Percentiles rank a stretch among this genome's conserved stretches.
Evolutionary conservation across 306 rosid genomes (phyloP).

Genomic region (Castanospermum australe): DNA sequence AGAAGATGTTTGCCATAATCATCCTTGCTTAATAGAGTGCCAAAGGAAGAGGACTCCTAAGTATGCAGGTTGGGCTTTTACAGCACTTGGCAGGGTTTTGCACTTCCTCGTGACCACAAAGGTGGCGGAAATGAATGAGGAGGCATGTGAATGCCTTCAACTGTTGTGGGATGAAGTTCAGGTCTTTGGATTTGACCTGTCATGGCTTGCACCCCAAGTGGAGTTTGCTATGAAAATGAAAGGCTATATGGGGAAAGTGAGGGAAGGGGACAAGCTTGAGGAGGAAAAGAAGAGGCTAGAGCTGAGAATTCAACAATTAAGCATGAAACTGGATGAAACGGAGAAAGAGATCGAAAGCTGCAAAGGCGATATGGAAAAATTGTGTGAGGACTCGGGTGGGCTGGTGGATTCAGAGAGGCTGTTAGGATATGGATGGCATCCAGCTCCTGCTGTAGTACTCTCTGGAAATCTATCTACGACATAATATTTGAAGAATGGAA

Average conservation of each 20-base stretch:
- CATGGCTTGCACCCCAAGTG: slow-evolving; percentile 31
- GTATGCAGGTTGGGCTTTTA: slow-evolving; percentile 25
- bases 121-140: slow-evolving; percentile 12
- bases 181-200: slow-evolving; percentile 30
- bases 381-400: not conserved
- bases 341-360: not conserved
- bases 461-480: not conserved
- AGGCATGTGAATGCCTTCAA: slow-evolving; percentile 19
- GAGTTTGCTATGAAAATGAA: slow-evolving; percentile 23
- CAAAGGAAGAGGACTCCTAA: slow-evolving; percentile 1
- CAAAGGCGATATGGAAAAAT: slow-evolving; percentile 5
- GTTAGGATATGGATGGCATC: not conserved
- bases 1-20: not conserved
- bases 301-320: not conserved
- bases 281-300: not conserved
- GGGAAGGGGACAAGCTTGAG: not conserved
- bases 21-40: slow-evolving; percentile 20
- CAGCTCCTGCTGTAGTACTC: not conserved
- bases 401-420: not conserved
- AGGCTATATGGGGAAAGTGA: slow-evolving; percentile 9
- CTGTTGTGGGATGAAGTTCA: slow-evolving; percentile 31
- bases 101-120: slow-evolving; percentile 19
- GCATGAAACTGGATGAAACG: not conserved
- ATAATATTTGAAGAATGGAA: not conserved
- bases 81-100: slow-evolving; percentile 24